Evolutionary conservation across 768 basidiomycete genomes (phyloP).

Genomic region (Boletus coccyginus): DNA sequence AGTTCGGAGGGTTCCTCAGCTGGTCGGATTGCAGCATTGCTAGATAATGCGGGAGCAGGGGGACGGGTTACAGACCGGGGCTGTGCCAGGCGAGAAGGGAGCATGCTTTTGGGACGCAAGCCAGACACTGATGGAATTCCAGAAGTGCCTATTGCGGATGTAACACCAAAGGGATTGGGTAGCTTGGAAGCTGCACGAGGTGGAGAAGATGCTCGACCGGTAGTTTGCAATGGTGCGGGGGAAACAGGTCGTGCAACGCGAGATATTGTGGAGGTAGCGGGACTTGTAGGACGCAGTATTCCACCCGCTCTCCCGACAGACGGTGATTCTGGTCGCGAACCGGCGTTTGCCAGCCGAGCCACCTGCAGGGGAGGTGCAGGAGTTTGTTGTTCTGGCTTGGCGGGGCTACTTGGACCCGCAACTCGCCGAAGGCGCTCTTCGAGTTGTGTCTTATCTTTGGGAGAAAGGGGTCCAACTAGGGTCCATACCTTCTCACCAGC

Average conservation of each 20-base stretch:
- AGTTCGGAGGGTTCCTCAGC: slow-evolving; percentile 32
- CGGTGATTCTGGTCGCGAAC: slow-evolving; percentile 51
- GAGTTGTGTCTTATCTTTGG: slow-evolving; percentile 90
- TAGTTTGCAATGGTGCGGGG: slow-evolving; percentile 35
- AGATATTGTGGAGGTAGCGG: slow-evolving; percentile 38
- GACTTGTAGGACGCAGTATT: slow-evolving; percentile 48
- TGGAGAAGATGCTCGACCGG: slow-evolving; percentile 50
- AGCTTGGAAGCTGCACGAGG: slow-evolving; percentile 42
- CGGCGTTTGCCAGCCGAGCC: slow-evolving; percentile 46
- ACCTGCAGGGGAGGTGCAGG: slow-evolving; percentile 46
- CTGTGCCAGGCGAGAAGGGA: slow-evolving; percentile 73
- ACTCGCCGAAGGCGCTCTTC: slow-evolving; percentile 86
- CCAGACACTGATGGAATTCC: slow-evolving; percentile 35
- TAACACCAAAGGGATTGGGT: slow-evolving; percentile 28
- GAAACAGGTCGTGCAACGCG: slow-evolving; percentile 42
- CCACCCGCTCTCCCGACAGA: slow-evolving; percentile 41
- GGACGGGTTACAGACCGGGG: slow-evolving; percentile 49
- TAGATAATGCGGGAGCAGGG: slow-evolving; percentile 17
- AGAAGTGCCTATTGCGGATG: slow-evolving; percentile 11
- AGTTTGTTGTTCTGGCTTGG: slow-evolving; percentile 39
- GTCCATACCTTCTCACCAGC: slow-evolving; percentile 87
- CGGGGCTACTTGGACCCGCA: slow-evolving; percentile 56
- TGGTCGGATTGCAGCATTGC: slow-evolving; percentile 19
- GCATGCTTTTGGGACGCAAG: slow-evolving; percentile 59
- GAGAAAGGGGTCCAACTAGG: slow-evolving; percentile 66